Conservation (phyloP, 2,329 filamentous ascomycete genomes). For the Penicillium sp. region DNA sequence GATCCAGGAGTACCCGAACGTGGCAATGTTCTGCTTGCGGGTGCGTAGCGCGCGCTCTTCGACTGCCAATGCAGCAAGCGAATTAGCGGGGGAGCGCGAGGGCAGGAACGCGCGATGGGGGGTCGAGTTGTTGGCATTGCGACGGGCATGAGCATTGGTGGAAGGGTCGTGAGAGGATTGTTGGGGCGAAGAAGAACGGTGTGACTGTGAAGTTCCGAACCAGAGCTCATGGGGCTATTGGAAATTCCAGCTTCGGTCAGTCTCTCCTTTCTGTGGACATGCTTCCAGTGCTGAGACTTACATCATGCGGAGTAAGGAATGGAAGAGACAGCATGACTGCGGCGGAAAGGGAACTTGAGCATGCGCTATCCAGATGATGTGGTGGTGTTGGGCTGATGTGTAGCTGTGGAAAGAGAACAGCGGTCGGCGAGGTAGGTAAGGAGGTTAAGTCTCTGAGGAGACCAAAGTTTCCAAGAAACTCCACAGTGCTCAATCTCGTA, state of each 20-base stretch:
- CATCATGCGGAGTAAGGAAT: conserved; percentile 64
- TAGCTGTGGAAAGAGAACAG: no score
- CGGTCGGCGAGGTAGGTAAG: no score
- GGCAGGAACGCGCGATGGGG: conserved; percentile 32
- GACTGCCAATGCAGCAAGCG: conserved; percentile 61
- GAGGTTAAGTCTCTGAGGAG: no score
- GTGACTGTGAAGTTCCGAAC: conserved; percentile 60
- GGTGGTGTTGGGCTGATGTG: no score
- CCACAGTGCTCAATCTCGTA: no score
- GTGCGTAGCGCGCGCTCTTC: conserved; percentile 73
- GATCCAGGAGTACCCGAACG: conserved; percentile 86
- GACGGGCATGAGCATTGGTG: conserved; percentile 30
- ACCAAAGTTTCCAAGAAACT: no score
- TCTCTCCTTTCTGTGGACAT: conserved; percentile 15
- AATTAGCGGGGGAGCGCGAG: conserved; percentile 51
- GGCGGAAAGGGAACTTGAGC: no score
- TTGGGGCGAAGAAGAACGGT: conserved; percentile 35
- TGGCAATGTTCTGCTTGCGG: conserved; percentile 73
- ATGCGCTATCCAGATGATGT: background rate
- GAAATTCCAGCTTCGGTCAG: conserved; percentile 1
- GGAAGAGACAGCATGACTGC: conserved; percentile 56
- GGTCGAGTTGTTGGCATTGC: conserved; percentile 22
- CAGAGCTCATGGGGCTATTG: conserved; percentile 64
- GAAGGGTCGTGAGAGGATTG: conserved; percentile 20
- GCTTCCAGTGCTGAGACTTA: conserved; percentile 39